Evolutionary conservation across 2,329 filamentous ascomycete species (phyloP), one percentile per base, ranked within the genome.

Genomic region (Leptodontidium sp.): DNA sequence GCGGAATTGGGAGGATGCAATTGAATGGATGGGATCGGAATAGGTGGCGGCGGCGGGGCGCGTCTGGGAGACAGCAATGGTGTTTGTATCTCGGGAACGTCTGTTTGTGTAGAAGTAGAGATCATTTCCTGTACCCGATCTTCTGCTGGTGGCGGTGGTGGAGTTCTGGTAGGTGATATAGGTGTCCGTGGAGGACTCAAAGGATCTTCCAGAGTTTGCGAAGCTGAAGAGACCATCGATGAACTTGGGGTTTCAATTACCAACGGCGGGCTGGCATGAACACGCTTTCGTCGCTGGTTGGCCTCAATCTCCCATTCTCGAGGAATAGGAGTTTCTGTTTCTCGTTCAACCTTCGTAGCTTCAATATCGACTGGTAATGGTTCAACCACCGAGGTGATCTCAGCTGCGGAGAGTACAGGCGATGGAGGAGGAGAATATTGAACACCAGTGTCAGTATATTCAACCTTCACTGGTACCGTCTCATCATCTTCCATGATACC

Each of bases 1-100:
- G 92, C 88, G 66, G 93, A 97, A 2, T 86, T 89, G 0, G 96
- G 95, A 40, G 96, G 96, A 74, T 97, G 92, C 63, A 99, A 93
- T 66, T 93, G 92, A 77, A 99, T 99, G 72, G 90, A 93, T 0
- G 75, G 90, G 92, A 98, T 91, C 4, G 84, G 77, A 68, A 88
- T 80, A 72, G 83, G 81, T 67, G 80, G 80, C 11, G 79, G 81
- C 71, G 73, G 76, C 55, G 74, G 69, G 15, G 74, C 66, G 65
- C 73, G 70, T 67, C 58, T 75, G 49, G 73, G 71, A 47, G 75
- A 72, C 61, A 70, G 69, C 24, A 64, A 53, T 55, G 68, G 66
- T 50, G 40, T 35, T 61, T 57, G 67, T 40, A 32, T 32, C 38
- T 58, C 67, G 17, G 70, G 58, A 64, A 53, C 21, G 59, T 85